Evolutionary conservation across 192 early-diverging fungal genomes (phyloP).

Genomic region (Neocallimastix lanati): DNA sequence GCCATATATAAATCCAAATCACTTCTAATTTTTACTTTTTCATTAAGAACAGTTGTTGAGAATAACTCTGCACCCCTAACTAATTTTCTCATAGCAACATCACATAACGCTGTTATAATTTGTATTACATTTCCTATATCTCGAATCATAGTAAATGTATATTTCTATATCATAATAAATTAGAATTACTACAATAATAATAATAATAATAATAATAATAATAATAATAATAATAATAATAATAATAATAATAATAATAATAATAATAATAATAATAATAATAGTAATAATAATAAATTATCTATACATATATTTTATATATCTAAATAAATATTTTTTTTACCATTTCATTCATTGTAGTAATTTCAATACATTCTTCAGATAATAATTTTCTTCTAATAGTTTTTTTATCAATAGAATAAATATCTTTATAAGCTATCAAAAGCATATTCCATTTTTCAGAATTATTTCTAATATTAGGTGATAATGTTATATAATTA

Average conservation of each 20-base stretch:
- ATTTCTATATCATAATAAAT: background rate
- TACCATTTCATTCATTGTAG: background rate
- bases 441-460: background rate
- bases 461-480: background rate
- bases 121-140: background rate
- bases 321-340: no score
- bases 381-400: background rate
- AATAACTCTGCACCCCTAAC: background rate
- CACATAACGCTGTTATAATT: background rate
- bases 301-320: no score
- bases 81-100: background rate
- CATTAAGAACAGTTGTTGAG: background rate
- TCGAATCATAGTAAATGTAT: background rate
- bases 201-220: no score
- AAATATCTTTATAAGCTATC: background rate
- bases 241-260: no score
- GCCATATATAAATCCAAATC: background rate
- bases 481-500: background rate
- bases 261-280: no score
- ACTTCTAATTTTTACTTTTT: background rate
- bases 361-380: background rate
- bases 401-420: background rate
- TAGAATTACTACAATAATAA: no score
- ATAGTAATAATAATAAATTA: no score
- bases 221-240: no score